These are phyloP conservation scores for Pythium inflatum DNA, from an alignment of 352 stramenopile genomes.

Conservation along the genomic window DNA sequence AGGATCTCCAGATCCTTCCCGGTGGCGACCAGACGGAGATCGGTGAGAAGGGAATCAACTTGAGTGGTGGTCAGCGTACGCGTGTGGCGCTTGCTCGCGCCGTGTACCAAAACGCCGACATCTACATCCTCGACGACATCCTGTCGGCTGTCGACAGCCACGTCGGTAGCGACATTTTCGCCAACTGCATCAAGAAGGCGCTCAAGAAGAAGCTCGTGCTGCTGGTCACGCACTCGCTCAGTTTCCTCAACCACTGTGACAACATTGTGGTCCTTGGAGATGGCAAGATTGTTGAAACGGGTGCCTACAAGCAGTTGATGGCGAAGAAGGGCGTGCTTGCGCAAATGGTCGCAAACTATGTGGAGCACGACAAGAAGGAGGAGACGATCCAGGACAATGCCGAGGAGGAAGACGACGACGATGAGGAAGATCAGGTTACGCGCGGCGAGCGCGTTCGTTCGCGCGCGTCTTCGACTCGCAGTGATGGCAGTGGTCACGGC, in stretches of 20 bases:
- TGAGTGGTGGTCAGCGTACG: constrained; percentile 96
- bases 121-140: constrained; percentile 97
- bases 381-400: constrained; percentile 31
- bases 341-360: constrained; percentile 72
- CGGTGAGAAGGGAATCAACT: constrained; percentile 97
- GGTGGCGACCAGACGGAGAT: constrained; percentile 97
- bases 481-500: constrained; percentile 47
- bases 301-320: constrained; percentile 66
- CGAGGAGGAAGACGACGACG: constrained; percentile 40
- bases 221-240: constrained; percentile 92
- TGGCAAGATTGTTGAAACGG: constrained; percentile 57
- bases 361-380: constrained; percentile 62
- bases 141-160: constrained; percentile 97
- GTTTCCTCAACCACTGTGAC: constrained; percentile 73
- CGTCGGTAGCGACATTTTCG: constrained; percentile 95
- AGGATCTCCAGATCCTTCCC: constrained; percentile 91
- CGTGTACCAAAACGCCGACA: constrained; percentile 94
- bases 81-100: constrained; percentile 93
- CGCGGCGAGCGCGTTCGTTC: constrained; percentile 42
- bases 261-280: constrained; percentile 63
- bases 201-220: constrained; percentile 90
- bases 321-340: constrained; percentile 53
- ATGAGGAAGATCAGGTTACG: constrained; percentile 17
- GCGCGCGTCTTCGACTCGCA: constrained; percentile 59
- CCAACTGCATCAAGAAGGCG: constrained; percentile 90